Evolutionary conservation across 495 filamentous ascomycete species (phyloP), one percentile per base, ranked within the genome.

Genomic region (Lasiosphaeria hispida): DNA sequence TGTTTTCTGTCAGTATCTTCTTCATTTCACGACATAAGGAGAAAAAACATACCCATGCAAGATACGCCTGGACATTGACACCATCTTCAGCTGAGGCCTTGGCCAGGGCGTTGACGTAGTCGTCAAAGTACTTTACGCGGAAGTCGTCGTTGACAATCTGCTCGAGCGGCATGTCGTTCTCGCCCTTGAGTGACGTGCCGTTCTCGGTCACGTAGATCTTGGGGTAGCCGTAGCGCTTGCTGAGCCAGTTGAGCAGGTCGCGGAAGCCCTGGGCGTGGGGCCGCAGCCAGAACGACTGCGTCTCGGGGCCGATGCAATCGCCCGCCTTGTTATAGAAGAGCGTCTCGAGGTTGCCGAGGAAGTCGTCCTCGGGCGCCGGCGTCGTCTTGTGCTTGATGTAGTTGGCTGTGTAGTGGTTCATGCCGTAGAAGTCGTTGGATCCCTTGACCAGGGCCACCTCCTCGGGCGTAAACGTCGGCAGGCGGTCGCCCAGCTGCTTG

Each of bases 391-490:
- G 85, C 68, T 84, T 85, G 75, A 91, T 85, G 75, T 87, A 92
- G 79, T 90, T 87, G 64, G 87, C 85, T 53, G 87, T 90, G 78
- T 91, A 90, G 76, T 90, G 87, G 77, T 91, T 90, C 87, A 90
- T 89, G 60, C 88, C 87, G 72, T 90, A 90, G 70, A 91, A 91
- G 73, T 91, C 87, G 67, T 90, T 90, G 69, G 84, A 88, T 40
- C 87, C 87, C 50, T 87, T 78, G 42, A 91, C 83, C 7, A 90
- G 77, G 3, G 82, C 83, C 7, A 80, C 66, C 61, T 90, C 88
- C 60, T 89, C 84, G 18, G 76, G 58, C 0, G 84, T 85, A 71
- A 84, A 89, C 14, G 76, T 74, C 11, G 87, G 87, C 48, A 92
- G 77, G 6, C 87, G 81, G 64, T 85, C 73, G 38, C 88, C 87